Percentiles rank a stretch among this genome's conserved stretches.
phyloP scores from a whole-genome alignment of 345 rosid genomes.

The Ailanthus altissimus region DNA sequence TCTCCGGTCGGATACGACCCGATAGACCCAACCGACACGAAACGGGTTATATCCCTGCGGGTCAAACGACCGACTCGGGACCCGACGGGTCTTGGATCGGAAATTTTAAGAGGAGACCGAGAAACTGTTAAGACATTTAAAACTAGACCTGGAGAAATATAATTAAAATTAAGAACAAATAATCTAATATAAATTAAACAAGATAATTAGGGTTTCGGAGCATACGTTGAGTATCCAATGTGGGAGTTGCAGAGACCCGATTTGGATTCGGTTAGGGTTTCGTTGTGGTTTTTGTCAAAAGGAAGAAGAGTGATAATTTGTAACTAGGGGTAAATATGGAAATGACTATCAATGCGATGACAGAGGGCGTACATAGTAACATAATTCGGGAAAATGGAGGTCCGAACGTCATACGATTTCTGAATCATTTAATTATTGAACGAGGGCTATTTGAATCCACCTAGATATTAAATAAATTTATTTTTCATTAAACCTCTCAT shows the following conservation, averaged over 20 bases:
- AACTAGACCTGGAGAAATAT: background rate
- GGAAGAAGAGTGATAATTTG: background rate
- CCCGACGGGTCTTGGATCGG: slow-evolving; percentile 31
- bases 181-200: background rate
- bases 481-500: too few species aligned
- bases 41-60: slow-evolving; percentile 23
- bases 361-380: background rate
- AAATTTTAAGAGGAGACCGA: background rate
- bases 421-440: too few species aligned
- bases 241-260: slow-evolving; percentile 20
- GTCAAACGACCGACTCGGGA: slow-evolving; percentile 24
- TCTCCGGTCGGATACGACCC: background rate
- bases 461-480: too few species aligned
- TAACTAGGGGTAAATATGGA: slow-evolving; percentile 20
- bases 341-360: background rate
- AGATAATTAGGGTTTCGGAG: slow-evolving; percentile 7
- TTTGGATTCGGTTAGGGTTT: slow-evolving; percentile 21
- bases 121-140: background rate
- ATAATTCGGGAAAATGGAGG: background rate
- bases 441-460: too few species aligned
- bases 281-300: background rate
- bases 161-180: background rate
- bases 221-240: slow-evolving; percentile 15
- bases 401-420: background rate
- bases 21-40: background rate